Base-by-base conservation (phyloP, 352 stramenopile species). In the Lagenidium giganteum region DNA sequence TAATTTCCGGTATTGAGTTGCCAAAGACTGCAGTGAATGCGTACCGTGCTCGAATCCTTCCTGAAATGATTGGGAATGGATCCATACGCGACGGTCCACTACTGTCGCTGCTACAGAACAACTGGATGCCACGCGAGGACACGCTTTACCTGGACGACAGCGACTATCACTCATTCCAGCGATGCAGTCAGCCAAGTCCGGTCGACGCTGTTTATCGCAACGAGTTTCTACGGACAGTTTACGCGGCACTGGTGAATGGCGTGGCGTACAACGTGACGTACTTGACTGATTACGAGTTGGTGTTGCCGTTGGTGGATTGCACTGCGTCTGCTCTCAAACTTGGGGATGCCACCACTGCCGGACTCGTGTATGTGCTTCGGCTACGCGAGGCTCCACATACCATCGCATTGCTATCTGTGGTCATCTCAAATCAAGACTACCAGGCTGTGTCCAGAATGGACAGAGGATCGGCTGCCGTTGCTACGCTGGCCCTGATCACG, bases 181-280 rank as follows among this genome's bases (percentile, higher is more conserved):
- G 38, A 9, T 80, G 64, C 30, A 33, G 32, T 7, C 7, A 5
- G 20, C 8, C 20, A 9, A 26, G 20, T 1, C 40, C 30, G 16
- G 47, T 47, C 33, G 14, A 8, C 13, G 34, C 16, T 26, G 35
- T n/a, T 1, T 71, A 81, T 55, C 53, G 51, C 8, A 49, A 77
- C 43, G 25, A 36, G 0, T 79, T 66, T 28, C 36, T 77, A 37
- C 63, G 51, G 11, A 31, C 41, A 4, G 53, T 51, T 9, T 72
- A 62, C 8, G 26, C 47, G 1, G 48, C 52, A 0, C 44, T 75
- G 0, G 34, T 65, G 0, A 24, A 38, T 0, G 51, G 63, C 5
- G 64, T 53, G 2, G 29, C 51, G 29, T 78, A 83, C 44, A 69
- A 58, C 44, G 57, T 70, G 13, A 54, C 48, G 17, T 57, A 47